phyloP scores from a whole-genome alignment of 192 early-diverging fungal species.

The Umbelopsis vinacea region DNA sequence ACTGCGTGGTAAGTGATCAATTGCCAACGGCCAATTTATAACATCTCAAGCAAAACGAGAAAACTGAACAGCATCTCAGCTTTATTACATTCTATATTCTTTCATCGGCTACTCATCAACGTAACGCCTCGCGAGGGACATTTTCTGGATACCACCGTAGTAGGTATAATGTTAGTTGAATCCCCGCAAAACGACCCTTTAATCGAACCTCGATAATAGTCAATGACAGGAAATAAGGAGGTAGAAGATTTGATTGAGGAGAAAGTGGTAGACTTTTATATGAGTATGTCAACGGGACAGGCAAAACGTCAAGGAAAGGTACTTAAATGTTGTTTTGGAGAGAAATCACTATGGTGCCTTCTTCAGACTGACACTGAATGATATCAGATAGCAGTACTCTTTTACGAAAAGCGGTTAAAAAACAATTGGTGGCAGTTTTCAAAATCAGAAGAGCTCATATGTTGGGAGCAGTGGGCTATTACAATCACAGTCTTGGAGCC shows the following conservation, averaged over 20 bases:
- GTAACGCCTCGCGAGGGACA: constrained; percentile 57
- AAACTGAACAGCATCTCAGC: constrained; percentile 26
- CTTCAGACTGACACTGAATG: background rate
- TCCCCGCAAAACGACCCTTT: background rate
- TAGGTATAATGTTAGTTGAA: constrained; percentile 30
- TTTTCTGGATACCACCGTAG: constrained; percentile 58
- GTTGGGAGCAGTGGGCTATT: constrained; percentile 69
- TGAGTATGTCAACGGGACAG: constrained; percentile 37
- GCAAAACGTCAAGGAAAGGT: constrained; percentile 53
- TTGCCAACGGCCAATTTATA: background rate
- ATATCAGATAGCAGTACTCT: constrained; percentile 59
- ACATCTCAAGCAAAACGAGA: too few species aligned
- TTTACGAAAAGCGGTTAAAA: constrained; percentile 63
- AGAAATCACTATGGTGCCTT: background rate
- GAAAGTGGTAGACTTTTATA: constrained; percentile 51
- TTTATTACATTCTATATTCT: constrained; percentile 63
- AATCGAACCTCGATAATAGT: constrained; percentile 31
- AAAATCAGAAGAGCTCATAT: constrained; percentile 58
- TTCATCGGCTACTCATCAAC: constrained; percentile 61
- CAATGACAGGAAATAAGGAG: constrained; percentile 58
- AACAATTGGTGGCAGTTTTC: constrained; percentile 61
- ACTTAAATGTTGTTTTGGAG: background rate
- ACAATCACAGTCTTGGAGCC: constrained; percentile 52
- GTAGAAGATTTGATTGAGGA: constrained; percentile 55
- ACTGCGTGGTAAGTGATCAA: constrained; percentile 37